Conservation (phyloP, 177 flowering plant species). For the Vitis hybrid region DNA sequence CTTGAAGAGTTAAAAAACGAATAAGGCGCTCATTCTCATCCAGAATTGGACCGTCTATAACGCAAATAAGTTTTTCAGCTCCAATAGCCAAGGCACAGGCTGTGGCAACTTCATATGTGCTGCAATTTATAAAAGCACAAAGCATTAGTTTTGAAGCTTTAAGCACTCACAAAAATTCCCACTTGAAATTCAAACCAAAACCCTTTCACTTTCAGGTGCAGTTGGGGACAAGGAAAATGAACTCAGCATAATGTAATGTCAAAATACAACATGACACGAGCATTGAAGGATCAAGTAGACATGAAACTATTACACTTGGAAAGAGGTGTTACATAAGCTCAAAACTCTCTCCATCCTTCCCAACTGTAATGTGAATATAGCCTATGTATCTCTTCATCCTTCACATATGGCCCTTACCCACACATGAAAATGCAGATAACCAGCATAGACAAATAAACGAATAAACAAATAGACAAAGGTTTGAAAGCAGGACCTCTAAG, state of each 20-base stretch:
- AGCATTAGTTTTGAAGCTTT: conserved; percentile 3
- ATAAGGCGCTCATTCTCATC: conserved; percentile 82
- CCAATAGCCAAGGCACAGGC: conserved; percentile 94
- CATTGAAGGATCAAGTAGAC: background rate
- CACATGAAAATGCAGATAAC: too few relatives aligned
- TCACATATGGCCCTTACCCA: too few relatives aligned
- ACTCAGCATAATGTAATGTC: background rate
- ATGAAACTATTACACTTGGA: background rate
- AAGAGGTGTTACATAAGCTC: background rate
- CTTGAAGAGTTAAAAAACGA: conserved; percentile 80
- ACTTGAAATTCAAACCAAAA: background rate
- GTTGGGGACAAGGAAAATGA: background rate
- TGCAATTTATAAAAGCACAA: conserved; percentile 36
- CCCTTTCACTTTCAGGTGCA: too few relatives aligned
- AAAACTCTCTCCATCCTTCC: background rate
- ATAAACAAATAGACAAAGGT: too few relatives aligned
- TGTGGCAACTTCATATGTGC: conserved; percentile 98
- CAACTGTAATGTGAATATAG: too few relatives aligned
- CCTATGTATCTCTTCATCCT: too few relatives aligned
- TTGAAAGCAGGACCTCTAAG: too few relatives aligned
- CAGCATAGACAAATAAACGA: too few relatives aligned
- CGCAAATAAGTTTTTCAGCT: conserved; percentile 95
- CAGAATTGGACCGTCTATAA: conserved; percentile 88
- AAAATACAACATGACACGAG: background rate
- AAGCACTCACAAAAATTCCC: background rate